Evolutionary conservation across 208 protist species (phyloP), one percentile per base, ranked within the genome.

Genomic region (Acanthamoeba royreba): DNA sequence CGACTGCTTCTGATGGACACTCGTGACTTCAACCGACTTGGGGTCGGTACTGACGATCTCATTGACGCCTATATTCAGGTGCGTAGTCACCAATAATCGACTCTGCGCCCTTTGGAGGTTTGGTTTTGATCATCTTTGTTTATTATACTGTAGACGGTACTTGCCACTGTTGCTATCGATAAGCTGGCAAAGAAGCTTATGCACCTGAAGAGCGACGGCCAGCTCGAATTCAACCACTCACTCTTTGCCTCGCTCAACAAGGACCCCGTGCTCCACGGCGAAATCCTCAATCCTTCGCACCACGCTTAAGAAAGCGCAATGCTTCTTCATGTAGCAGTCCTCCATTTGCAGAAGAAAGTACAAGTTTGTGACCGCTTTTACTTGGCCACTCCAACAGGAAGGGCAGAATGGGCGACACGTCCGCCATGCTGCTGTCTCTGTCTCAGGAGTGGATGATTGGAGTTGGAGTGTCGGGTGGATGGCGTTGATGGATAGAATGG

Each of bases 51-150:
- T 33, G 96, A 97, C 77, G 96, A 97, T 66, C 94, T 97, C 8
- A 97, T 97, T 72, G 95, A 97, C 47, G 96, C 90, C 25, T 97
- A 96, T 79, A 95, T 97, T 55, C 96, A 97, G 53, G 96, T 91
- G 43, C 9, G 83, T 9, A 15, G 3, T 63, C 45, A 22, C 87
- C 55, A 55, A 9, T 19, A 19, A 25, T 55, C 49, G 9, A 19
- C 55, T 63, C 8, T 63, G 25, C 55, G 49, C 25, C 3, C 55
- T 63, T 28, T 19, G 15, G 13, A 9, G 25, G 58, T 35, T 11
- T 42, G 9, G 1, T 1, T 35, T 7, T 11, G 25, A 90, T 33
- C 22, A 89, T 11, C 22, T 61, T 0, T 0, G 8, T 0, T 58
- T 17, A 38, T 81, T 43, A 22, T 92, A 85, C 69, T 79, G 11